Conservation (phyloP, 441 rosid genomes). For the Viola pubescens region DNA sequence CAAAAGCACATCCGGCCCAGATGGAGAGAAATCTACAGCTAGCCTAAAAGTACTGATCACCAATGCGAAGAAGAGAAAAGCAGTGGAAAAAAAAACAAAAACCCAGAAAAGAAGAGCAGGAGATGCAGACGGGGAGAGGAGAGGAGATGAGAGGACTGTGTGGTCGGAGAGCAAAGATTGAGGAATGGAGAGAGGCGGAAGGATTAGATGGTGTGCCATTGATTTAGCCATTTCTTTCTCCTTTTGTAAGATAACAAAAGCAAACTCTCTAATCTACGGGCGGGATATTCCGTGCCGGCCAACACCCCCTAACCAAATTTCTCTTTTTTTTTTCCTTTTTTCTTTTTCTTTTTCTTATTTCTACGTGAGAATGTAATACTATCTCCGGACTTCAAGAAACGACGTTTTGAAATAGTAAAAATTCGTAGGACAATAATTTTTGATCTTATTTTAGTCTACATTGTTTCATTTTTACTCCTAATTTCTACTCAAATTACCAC, state of each 20-base stretch:
- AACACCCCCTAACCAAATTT: neutral
- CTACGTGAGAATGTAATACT: no score
- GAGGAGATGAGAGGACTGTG: neutral
- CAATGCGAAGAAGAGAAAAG: neutral
- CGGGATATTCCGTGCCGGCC: neutral
- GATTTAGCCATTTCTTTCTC: conserved; percentile 26
- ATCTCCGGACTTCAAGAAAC: no score
- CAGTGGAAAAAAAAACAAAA: neutral
- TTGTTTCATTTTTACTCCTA: no score
- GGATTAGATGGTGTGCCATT: conserved; percentile 21
- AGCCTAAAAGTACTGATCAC: no score
- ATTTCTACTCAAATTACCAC: no score
- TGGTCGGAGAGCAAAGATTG: neutral
- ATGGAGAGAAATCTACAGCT: neutral
- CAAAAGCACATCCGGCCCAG: no score
- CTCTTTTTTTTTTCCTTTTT: neutral
- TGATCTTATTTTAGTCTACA: no score
- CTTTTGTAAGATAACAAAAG: conserved; percentile 2
- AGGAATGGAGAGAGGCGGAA: neutral
- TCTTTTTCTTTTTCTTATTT: no score
- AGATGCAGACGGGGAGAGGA: neutral
- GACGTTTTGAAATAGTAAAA: no score
- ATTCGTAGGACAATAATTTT: no score
- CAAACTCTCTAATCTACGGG: neutral
- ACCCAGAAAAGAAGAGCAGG: neutral